Evolutionary conservation across 495 filamentous ascomycete species (phyloP), one percentile per base, ranked within the genome.

Genomic region (Lichenothelia convexa): DNA sequence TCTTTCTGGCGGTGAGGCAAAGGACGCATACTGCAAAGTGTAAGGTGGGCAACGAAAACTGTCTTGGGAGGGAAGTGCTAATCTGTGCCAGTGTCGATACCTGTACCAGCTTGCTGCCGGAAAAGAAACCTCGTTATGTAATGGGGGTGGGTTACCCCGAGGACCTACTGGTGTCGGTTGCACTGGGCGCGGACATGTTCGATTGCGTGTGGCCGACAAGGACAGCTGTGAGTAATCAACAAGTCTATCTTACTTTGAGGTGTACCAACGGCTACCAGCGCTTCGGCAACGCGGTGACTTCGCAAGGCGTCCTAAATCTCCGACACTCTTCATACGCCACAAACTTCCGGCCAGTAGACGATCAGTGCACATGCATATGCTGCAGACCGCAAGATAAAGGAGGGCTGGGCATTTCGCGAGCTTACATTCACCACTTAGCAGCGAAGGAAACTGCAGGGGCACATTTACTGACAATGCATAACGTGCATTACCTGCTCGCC

Each of bases 141-240:
- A 95, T 97, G 91, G 89, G 89, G 12, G 84, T 97, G 43, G 77
- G 89, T 21, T 97, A 93, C 53, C 89, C 89, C 1, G 89, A 94
- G 53, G 89, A 97, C 55, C 63, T 97, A 36, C 63, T 97, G 9
- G 83, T 97, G 11, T 84, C 80, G 35, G 67, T 92, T 9, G 89
- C 89, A 8, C 68, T 97, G 4, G 89, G 89, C 3, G 89, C 91
- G 17, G 89, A 97, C 52, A 95, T 97, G 91, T 97, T 97, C 55
- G 89, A 97, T 60, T 97, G 91, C 49, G 89, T 95, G 4, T 97
- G 91, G 91, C 91, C 87, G 5, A 97, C 89, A 18, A 68, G 89
- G 27, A 95, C 89, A 18, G 89, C 91, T 9, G 73, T 71, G 60
- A 47, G 59, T 47, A 9, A 30, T 36, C 35, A 11, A 9, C 7